These are phyloP conservation scores for Aspergillus avenaceus DNA, from an alignment of 495 filamentous ascomycete species.

Conservation along the genomic window DNA sequence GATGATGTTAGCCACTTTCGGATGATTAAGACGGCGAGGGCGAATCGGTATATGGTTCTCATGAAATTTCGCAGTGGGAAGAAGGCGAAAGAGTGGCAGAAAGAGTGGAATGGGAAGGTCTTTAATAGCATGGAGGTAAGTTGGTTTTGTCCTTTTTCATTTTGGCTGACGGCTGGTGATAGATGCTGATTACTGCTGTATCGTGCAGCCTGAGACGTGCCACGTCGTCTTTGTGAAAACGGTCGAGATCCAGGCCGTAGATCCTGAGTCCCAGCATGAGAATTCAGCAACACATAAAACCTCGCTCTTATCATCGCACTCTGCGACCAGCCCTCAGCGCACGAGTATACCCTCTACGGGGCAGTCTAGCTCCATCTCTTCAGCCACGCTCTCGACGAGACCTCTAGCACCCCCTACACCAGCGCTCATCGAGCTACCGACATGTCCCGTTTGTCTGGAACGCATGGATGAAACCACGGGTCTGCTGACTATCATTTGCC, in stretches of 20 bases:
- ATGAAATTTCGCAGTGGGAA: conserved; percentile 85
- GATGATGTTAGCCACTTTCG: conserved; percentile 90
- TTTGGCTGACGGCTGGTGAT: not conserved
- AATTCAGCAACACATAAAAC: conserved; percentile 27
- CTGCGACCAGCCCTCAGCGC: conserved; percentile 39
- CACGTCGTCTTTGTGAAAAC: conserved; percentile 95
- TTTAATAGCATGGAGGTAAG: conserved; percentile 92
- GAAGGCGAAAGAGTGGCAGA: conserved; percentile 74
- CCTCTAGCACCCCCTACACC: conserved; percentile 91
- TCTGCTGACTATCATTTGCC: conserved; percentile 90
- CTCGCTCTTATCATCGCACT: conserved; percentile 34
- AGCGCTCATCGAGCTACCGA: conserved; percentile 84
- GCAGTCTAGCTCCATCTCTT: conserved; percentile 43
- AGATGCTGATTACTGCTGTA: conserved; percentile 17
- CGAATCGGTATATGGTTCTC: conserved; percentile 93
- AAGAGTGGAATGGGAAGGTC: conserved; percentile 87
- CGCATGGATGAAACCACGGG: conserved; percentile 98
- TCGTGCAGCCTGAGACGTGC: conserved; percentile 96
- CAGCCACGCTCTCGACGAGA: conserved; percentile 60
- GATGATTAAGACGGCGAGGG: conserved; percentile 84
- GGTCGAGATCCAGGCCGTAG: conserved; percentile 59
- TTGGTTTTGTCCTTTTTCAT: conserved; percentile 8
- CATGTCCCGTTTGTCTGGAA: conserved; percentile 94
- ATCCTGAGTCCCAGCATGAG: conserved; percentile 16
- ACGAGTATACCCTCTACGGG: conserved; percentile 32